A percentile compares a stretch with the other conserved stretches of the same genome.
Evolutionary conservation across 306 rosid species (phyloP).

Genomic region (Prunus mume): DNA sequence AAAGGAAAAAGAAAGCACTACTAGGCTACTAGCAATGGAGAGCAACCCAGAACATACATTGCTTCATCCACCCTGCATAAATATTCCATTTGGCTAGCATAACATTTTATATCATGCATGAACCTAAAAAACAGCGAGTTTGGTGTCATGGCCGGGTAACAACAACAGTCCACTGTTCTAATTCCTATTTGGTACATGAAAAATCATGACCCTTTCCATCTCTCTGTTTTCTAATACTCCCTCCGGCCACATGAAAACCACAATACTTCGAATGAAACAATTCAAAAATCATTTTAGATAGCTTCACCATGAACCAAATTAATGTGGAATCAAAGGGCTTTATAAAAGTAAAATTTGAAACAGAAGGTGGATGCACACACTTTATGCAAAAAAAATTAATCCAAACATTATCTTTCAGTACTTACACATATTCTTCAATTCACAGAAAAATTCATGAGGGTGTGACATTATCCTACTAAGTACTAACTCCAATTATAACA

Average conservation of each 20-base stretch:
- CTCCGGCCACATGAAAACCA: not conserved
- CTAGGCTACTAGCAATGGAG: not conserved
- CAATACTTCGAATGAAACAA: not conserved
- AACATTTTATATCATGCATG: not conserved
- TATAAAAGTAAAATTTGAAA: not conserved
- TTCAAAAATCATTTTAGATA: not conserved
- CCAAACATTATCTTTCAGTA: conserved; percentile 34
- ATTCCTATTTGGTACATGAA: not conserved
- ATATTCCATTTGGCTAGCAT: not conserved
- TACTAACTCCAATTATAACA: conserved; percentile 16
- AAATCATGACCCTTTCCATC: not conserved
- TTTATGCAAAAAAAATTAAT: conserved; percentile 18
- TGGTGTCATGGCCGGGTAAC: not conserved
- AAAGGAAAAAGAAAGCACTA: too few species aligned
- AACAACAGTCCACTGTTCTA: not conserved
- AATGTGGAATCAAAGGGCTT: not conserved
- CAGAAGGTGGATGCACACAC: not conserved
- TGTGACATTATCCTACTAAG: conserved; percentile 23
- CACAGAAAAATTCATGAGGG: conserved; percentile 12
- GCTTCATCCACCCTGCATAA: not conserved
- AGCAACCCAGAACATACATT: not conserved
- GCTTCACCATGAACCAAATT: not conserved
- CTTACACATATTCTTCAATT: conserved; percentile 27
- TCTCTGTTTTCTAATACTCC: not conserved
- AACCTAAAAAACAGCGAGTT: conserved; percentile 1